phyloP scores from a whole-genome alignment of 495 filamentous ascomycete genomes.

The Talaromyces liani region DNA sequence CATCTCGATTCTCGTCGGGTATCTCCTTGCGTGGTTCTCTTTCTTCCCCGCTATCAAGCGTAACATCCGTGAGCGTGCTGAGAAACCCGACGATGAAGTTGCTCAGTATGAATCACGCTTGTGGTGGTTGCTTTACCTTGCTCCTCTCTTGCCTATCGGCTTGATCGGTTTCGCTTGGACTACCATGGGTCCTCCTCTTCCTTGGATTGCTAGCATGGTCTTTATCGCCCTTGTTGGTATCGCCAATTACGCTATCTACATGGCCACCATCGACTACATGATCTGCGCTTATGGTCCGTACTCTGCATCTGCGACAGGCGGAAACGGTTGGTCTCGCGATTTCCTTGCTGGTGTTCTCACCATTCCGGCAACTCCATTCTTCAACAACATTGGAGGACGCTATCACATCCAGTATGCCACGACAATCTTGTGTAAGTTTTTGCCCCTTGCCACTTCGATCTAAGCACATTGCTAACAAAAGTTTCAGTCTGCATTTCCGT shows the following conservation, averaged over 20 bases:
- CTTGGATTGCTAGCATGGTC: slow-evolving; percentile 61
- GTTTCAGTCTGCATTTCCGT: slow-evolving; percentile 51
- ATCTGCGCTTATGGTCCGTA: slow-evolving; percentile 65
- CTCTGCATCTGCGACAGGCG: slow-evolving; percentile 64
- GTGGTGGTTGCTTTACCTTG: slow-evolving; percentile 51
- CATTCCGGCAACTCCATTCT: slow-evolving; percentile 67
- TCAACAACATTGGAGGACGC: slow-evolving; percentile 51
- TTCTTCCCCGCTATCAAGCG: slow-evolving; percentile 49
- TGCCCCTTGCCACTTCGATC: not conserved
- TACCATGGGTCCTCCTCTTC: slow-evolving; percentile 44
- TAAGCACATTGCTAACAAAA: not conserved
- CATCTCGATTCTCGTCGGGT: slow-evolving; percentile 52
- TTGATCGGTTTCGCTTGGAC: slow-evolving; percentile 61
- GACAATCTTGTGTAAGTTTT: slow-evolving; percentile 55
- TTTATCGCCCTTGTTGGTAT: slow-evolving; percentile 59
- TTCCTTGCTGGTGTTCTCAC: slow-evolving; percentile 77
- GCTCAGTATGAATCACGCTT: slow-evolving; percentile 56
- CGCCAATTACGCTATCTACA: slow-evolving; percentile 64
- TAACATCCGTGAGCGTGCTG: slow-evolving; percentile 38
- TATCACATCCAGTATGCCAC: slow-evolving; percentile 58
- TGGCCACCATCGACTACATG: slow-evolving; percentile 74
- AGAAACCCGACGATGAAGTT: slow-evolving; percentile 44
- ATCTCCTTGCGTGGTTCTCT: slow-evolving; percentile 48
- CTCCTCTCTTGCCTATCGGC: slow-evolving; percentile 50
- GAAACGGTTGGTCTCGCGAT: slow-evolving; percentile 70